Percentiles rank a stretch among this genome's conserved stretches.
phyloP scores from a whole-genome alignment of 176 grass and related monocot species.

The Lolium rigidum region DNA sequence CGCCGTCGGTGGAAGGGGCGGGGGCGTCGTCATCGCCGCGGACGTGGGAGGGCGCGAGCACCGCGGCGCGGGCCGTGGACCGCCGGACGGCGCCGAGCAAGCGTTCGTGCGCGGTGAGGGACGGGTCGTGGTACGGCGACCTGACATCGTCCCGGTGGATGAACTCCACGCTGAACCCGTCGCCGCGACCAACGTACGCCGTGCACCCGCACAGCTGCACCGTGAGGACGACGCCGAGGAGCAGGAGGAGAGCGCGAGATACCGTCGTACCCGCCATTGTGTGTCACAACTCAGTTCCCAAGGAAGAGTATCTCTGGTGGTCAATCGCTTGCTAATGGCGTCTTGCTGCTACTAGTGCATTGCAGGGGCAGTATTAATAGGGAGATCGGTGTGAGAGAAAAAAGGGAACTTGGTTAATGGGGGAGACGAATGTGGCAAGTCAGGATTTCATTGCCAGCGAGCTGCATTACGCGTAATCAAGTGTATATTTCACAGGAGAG shows the following conservation, averaged over 20 bases:
- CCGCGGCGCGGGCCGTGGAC: slow-evolving; percentile 40
- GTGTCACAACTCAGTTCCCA: background rate
- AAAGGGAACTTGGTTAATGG: background rate
- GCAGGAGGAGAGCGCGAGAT: slow-evolving; percentile 9
- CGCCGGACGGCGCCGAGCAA: slow-evolving; percentile 40
- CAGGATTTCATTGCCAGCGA: background rate
- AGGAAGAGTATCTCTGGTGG: background rate
- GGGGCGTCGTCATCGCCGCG: no score
- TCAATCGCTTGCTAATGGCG: background rate
- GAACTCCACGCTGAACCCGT: slow-evolving; percentile 62
- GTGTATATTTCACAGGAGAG: background rate
- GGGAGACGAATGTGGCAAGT: background rate
- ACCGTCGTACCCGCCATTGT: background rate
- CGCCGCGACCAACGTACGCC: background rate
- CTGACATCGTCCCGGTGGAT: slow-evolving; percentile 62
- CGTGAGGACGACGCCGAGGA: slow-evolving; percentile 18
- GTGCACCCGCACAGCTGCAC: background rate
- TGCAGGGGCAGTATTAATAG: background rate
- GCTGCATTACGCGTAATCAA: background rate
- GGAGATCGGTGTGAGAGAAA: background rate
- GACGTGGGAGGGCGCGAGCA: background rate
- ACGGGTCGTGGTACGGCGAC: slow-evolving; percentile 50
- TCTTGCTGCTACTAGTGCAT: background rate
- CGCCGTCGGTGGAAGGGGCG: background rate
- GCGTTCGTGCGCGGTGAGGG: slow-evolving; percentile 35